phyloP scores from a whole-genome alignment of 768 basidiomycete species.

The Boletus vinaceobasis region DNA sequence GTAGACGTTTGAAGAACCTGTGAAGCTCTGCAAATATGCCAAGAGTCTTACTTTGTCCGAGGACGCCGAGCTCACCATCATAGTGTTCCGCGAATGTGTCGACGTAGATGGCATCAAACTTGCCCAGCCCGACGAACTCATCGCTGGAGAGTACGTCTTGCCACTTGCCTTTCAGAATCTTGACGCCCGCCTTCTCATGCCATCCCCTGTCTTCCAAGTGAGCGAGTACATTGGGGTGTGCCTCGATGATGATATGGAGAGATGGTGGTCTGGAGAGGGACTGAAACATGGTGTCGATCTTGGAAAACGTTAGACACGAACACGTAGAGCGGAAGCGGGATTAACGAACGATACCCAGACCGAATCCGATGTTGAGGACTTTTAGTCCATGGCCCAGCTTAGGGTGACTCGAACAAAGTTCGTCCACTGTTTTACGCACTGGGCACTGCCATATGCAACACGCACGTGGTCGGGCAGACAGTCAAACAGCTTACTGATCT shows the following conservation, averaged over 20 bases:
- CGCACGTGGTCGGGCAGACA: not conserved
- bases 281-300: slow-evolving; percentile 88
- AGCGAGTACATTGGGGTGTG: slow-evolving; percentile 87
- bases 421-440: slow-evolving; percentile 77
- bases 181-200: slow-evolving; percentile 73
- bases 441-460: slow-evolving; percentile 22
- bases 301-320: slow-evolving; percentile 5
- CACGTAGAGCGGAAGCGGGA: not conserved
- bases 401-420: slow-evolving; percentile 54
- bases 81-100: slow-evolving; percentile 94
- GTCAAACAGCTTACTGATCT: slow-evolving; percentile 55
- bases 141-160: slow-evolving; percentile 74
- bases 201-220: slow-evolving; percentile 77
- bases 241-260: slow-evolving; percentile 88
- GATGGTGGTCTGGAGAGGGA: slow-evolving; percentile 52
- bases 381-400: slow-evolving; percentile 47
- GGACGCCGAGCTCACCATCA: slow-evolving; percentile 38
- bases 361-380: slow-evolving; percentile 90
- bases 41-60: not conserved
- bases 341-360: slow-evolving; percentile 76
- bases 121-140: slow-evolving; percentile 58
- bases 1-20: slow-evolving; percentile 77
- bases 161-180: slow-evolving; percentile 88
- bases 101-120: slow-evolving; percentile 87
- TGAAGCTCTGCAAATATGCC: slow-evolving; percentile 49